Evolutionary conservation across 257 asterid species (phyloP).

Genomic region (Fraxinus excelsior): DNA sequence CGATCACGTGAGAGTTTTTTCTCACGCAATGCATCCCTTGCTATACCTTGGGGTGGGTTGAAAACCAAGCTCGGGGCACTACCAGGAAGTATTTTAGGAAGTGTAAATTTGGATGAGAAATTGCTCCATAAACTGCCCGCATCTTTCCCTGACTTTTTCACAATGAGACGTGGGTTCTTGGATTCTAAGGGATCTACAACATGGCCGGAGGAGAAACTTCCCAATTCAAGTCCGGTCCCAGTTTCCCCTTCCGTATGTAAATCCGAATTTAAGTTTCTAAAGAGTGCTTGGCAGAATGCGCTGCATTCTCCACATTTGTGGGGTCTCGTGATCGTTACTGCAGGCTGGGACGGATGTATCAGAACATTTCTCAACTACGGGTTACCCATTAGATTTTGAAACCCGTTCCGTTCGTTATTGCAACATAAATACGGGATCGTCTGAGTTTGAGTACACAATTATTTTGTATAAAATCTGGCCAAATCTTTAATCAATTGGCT

Average conservation of each 20-base stretch:
- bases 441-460: not conserved
- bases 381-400: conserved; percentile 69
- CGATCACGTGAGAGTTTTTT: conserved; percentile 69
- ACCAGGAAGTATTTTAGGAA: conserved; percentile 45
- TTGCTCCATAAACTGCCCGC: conserved; percentile 46
- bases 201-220: conserved; percentile 82
- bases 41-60: conserved; percentile 83
- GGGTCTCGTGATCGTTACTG: conserved; percentile 88
- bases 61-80: conserved; percentile 50
- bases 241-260: conserved; percentile 40
- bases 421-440: not conserved
- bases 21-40: conserved; percentile 72
- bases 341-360: conserved; percentile 93
- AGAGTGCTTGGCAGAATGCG: conserved; percentile 63
- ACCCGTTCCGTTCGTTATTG: not conserved
- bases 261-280: conserved; percentile 69
- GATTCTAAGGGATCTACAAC: conserved; percentile 71
- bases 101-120: conserved; percentile 47
- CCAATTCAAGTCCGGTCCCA: conserved; percentile 32
- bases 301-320: conserved; percentile 65
- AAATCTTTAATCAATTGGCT: not conserved
- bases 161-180: conserved; percentile 58
- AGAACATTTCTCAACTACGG: conserved; percentile 85
- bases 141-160: conserved; percentile 58
- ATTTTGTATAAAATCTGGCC: not conserved